Evolutionary conservation across 352 stramenopile genomes (phyloP), one percentile per base, ranked within the genome.

Genomic region (Phytopythium boreale): DNA sequence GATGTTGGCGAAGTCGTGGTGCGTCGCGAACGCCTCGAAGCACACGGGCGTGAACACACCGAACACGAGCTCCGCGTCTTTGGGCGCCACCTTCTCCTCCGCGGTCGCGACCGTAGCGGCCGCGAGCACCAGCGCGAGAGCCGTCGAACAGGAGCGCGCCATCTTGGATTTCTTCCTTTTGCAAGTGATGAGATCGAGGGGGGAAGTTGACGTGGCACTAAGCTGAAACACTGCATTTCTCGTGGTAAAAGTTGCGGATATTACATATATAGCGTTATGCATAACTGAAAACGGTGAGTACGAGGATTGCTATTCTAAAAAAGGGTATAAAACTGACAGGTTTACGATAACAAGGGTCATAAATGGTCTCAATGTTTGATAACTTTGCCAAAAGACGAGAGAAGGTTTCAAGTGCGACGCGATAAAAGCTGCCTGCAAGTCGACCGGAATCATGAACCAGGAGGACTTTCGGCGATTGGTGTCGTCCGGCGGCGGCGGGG

Each of bases 1-100:
- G 12, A 92, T 72, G 70, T 96, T 91, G 53, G 75, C 68, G 31
- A 96, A 93, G 77, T 95, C 82, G 61, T 93, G 84, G 10, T 93
- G 63, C 27, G 72, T 88, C 62, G 87, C 83, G 70, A 95, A 94
- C 19, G 82, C 80, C 59, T 92, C 79, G 57, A 91, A 94, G 70
- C 88, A 96, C 46, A 80, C 57, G 20, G 85, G 80, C 44, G 84
- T 89, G 62, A 94, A 78, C 43, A 96, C 66, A 12, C 84, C 84
- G 52, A 89, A 75, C 19, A 93, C 67, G 26, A 94, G 71, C 59
- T 90, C 82, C 27, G 74, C 63, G 15, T 75, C 62, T 26, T 47
- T 49, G 20, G 41, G 22, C 15, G 44, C 47, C 29, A 22, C 61
- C 22, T 37, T n/a, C 41, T 37, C 9, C 56, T 46, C 11, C 9